Conservation (phyloP, 2,329 filamentous ascomycete species). For the Elsinoe perseae region DNA sequence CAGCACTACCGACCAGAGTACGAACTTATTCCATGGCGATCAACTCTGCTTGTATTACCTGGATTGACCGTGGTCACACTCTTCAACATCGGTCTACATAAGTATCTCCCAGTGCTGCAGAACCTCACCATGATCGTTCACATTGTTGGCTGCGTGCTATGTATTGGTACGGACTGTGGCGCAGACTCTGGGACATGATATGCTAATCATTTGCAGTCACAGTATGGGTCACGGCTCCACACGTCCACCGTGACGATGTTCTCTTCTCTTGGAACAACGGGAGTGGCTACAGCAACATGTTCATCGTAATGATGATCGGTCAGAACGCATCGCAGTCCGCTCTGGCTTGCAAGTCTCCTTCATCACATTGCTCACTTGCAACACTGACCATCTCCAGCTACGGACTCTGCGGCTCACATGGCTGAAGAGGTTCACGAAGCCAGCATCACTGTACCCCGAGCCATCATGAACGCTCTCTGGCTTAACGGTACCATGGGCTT, state of each 20-base stretch:
- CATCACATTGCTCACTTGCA: neutral
- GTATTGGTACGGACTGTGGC: neutral
- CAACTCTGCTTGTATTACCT: slow-evolving; percentile 6
- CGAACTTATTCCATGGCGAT: slow-evolving; percentile 13
- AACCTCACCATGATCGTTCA: slow-evolving; percentile 35
- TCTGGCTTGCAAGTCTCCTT: slow-evolving; percentile 20
- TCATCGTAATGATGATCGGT: slow-evolving; percentile 29
- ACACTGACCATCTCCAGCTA: neutral
- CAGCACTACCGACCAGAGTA: slow-evolving; percentile 10
- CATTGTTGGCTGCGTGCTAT: slow-evolving; percentile 22
- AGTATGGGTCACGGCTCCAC: slow-evolving; percentile 25
- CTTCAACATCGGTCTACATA: neutral
- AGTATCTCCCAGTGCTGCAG: slow-evolving; percentile 24
- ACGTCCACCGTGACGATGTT: slow-evolving; percentile 25
- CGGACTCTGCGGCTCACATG: slow-evolving; percentile 23
- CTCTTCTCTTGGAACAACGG: slow-evolving; percentile 33
- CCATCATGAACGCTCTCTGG: slow-evolving; percentile 24
- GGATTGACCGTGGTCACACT: neutral
- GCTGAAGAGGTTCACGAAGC: slow-evolving; percentile 28
- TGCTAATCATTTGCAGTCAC: slow-evolving; percentile 16
- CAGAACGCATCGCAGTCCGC: slow-evolving; percentile 26
- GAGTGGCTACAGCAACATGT: slow-evolving; percentile 33
- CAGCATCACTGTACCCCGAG: slow-evolving; percentile 24
- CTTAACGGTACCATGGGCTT: slow-evolving; percentile 33
- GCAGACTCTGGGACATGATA: neutral